Evolutionary conservation across 345 rosid species (phyloP).

Genomic region (Euphorbia tirucalli): DNA sequence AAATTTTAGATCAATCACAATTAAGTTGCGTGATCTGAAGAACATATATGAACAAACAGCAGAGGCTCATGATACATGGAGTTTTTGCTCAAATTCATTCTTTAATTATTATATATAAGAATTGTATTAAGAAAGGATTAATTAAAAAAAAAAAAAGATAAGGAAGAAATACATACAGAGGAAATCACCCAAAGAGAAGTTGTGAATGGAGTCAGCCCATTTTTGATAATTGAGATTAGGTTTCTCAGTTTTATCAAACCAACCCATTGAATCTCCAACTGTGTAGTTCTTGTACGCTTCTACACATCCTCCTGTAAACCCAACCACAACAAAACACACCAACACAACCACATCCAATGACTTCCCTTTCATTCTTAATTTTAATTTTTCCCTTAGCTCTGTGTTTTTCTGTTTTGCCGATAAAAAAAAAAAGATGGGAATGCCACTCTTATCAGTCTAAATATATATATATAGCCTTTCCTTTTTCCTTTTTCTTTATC

Average conservation of each 20-base stretch:
- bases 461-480: constrained; percentile 7
- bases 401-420: not conserved
- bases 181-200: constrained; percentile 87
- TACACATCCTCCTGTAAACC: too few species aligned
- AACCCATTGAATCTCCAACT: constrained; percentile 77
- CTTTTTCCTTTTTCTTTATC: too few species aligned
- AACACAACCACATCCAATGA: too few species aligned
- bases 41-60: too few species aligned
- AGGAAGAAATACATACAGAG: constrained; percentile 48
- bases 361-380: not conserved
- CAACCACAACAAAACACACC: too few species aligned
- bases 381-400: not conserved
- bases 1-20: too few species aligned
- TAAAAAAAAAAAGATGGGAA: not conserved
- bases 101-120: too few species aligned
- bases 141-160: too few species aligned
- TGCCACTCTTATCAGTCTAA: not conserved
- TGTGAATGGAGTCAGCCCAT: constrained; percentile 74
- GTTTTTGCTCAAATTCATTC: too few species aligned
- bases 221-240: constrained; percentile 64
- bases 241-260: constrained; percentile 56
- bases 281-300: constrained; percentile 82
- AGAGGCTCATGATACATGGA: too few species aligned
- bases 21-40: too few species aligned
- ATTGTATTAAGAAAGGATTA: not conserved